phyloP scores from a whole-genome alignment of 1,284 basidiomycete genomes.

The Kwoniella shivajii region DNA sequence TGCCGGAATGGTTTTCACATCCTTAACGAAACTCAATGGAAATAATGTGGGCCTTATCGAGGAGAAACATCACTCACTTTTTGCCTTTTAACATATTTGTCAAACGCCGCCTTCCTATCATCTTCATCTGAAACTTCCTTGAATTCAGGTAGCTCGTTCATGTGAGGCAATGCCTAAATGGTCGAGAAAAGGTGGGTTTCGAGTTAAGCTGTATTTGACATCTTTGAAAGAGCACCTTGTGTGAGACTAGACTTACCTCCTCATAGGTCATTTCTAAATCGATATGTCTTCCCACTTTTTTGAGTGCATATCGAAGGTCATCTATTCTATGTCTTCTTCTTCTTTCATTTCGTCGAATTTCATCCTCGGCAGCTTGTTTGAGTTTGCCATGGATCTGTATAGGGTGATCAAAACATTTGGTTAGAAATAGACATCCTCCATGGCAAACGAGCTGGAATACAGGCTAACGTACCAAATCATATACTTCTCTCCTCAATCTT shows the following conservation, averaged over 20 bases:
- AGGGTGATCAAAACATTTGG: not conserved
- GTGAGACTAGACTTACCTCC: constrained; percentile 60
- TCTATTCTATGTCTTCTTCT: constrained; percentile 85
- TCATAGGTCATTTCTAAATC: constrained; percentile 75
- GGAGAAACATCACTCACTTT: constrained; percentile 59
- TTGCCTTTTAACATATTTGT: constrained; percentile 81
- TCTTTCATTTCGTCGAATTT: constrained; percentile 76
- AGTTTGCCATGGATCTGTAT: constrained; percentile 69
- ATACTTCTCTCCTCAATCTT: constrained; percentile 64
- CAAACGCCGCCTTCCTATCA: constrained; percentile 72
- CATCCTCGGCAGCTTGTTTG: constrained; percentile 74
- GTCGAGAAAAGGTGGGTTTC: not conserved
- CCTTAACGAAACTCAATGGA: too few species aligned
- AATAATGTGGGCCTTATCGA: not conserved
- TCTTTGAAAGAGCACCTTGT: not conserved
- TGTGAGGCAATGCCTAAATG: constrained; percentile 68
- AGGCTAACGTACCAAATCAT: constrained; percentile 63
- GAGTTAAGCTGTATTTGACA: not conserved
- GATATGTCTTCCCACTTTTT: constrained; percentile 78
- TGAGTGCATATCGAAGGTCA: constrained; percentile 92
- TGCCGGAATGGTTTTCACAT: too few species aligned
- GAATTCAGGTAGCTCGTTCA: constrained; percentile 78
- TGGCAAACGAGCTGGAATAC: not conserved
- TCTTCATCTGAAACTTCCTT: constrained; percentile 76
- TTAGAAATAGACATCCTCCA: constrained; percentile 4